Evolutionary conservation across 176 grass and related monocot species (phyloP).

Genomic region (Raddia distichophylla): DNA sequence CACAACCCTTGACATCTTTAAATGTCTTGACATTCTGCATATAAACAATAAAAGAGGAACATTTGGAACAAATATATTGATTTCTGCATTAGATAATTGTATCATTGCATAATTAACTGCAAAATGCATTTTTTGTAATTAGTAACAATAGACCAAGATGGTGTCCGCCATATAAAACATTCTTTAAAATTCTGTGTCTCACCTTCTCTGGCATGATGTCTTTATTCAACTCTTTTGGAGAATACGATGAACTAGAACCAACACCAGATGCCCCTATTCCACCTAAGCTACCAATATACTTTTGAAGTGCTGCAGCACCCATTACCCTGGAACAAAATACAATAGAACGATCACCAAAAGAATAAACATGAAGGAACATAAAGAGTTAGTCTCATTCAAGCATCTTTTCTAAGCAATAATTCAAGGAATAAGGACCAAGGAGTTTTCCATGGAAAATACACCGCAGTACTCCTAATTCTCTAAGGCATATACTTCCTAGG

Average conservation of each 20-base stretch:
- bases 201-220: constrained; percentile 97
- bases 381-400: constrained; percentile 11
- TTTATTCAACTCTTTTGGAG: constrained; percentile 93
- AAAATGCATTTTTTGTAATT: not conserved
- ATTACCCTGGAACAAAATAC: constrained; percentile 71
- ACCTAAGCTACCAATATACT: constrained; percentile 95
- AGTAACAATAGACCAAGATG: not conserved
- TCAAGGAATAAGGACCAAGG: not conserved
- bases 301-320: constrained; percentile 73
- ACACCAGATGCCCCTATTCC: constrained; percentile 84
- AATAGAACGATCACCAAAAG: constrained; percentile 19
- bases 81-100: not conserved
- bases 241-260: constrained; percentile 81
- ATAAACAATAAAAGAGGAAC: constrained; percentile 31
- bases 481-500: constrained; percentile 5
- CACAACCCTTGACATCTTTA: constrained; percentile 99
- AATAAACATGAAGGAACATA: constrained; percentile 15
- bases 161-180: not conserved
- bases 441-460: not conserved
- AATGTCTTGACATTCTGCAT: constrained; percentile 94
- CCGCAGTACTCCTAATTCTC: not conserved
- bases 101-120: constrained; percentile 5
- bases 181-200: constrained; percentile 19
- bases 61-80: constrained; percentile 18
- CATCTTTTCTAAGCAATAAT: constrained; percentile 14